Base-by-base conservation (phyloP, 495 filamentous ascomycete genomes). In the Penicillium desertorum region DNA sequence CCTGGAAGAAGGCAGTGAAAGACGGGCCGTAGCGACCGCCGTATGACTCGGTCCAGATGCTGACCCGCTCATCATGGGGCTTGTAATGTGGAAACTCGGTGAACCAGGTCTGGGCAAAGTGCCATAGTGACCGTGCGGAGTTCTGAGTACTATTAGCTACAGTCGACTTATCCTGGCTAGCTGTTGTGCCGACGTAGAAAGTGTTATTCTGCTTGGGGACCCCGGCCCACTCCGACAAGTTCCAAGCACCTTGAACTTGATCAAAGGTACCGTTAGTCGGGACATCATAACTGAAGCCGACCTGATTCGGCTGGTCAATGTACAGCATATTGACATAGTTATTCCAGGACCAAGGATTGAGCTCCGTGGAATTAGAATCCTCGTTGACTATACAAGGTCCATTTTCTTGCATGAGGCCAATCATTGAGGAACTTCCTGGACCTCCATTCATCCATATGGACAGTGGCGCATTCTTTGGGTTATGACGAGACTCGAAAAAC, bases 21-120 rank as follows among this genome's bases (percentile, higher is more conserved):
- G 83, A 73, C 0, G 86, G 87, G 0, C 85, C 87, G 45, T 88
- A 89, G 30, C 84, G 85, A 2, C 86, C 86, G 12, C 87, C 86
- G 58, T 88, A 89, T 16, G 80, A 82, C 62, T 82, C 80, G 0
- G 77, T 79, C 72, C 73, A 75, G 49, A 85, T 78, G 59, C 73
- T 81, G 32, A 88, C 79, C 1, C 78, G 68, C 25, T 81, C 75
- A 54, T 83, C 72, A 47, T 76, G 75, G 1, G 82, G 83, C 55
- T 81, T 78, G 62, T 84, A 84, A 27, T 71, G 70, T 0, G 79
- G 81, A 52, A 83, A 84, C 43, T 81, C 77, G 19, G 74, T 61
- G 58, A 84, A 80, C 80, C 81, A 83, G 11, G 74, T 76, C 63
- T 83, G 84, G 4, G 77, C 77, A 66, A 86, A 86, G 53, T 79